Evolutionary conservation across 768 basidiomycete genomes (phyloP).

Genomic region (Boletellus ananas): DNA sequence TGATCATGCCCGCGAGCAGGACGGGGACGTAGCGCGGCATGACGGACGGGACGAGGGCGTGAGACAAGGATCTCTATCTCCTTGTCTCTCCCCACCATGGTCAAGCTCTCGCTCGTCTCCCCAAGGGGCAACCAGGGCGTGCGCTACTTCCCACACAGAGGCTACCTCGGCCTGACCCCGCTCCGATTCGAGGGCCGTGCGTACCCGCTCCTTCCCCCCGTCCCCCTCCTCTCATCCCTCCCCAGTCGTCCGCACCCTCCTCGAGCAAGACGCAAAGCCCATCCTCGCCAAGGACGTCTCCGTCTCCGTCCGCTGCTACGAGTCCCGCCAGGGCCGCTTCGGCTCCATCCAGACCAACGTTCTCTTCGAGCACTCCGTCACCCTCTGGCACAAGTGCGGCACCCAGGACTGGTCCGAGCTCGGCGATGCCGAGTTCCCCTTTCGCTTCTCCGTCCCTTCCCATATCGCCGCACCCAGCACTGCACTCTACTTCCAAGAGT

Average conservation of each 20-base stretch:
- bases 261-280: constrained; percentile 67
- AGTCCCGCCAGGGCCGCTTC: constrained; percentile 63
- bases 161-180: constrained; percentile 79
- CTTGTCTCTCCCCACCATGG: constrained; percentile 39
- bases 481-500: constrained; percentile 65
- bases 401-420: constrained; percentile 56
- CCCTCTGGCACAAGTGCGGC: constrained; percentile 66
- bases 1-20: constrained; percentile 90
- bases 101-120: constrained; percentile 64
- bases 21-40: constrained; percentile 62
- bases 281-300: constrained; percentile 64
- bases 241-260: constrained; percentile 63
- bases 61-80: background rate
- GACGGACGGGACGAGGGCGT: constrained; percentile 47
- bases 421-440: constrained; percentile 64
- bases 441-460: constrained; percentile 65
- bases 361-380: constrained; percentile 62
- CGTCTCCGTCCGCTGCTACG: constrained; percentile 81
- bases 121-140: constrained; percentile 67
- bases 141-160: constrained; percentile 69
- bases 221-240: constrained; percentile 2
- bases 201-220: constrained; percentile 23
- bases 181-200: constrained; percentile 73
- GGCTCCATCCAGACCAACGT: constrained; percentile 57
- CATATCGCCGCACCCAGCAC: constrained; percentile 63